Percentiles rank a stretch among this genome's conserved stretches.
phyloP scores from a whole-genome alignment of 805 yeast species.

The Metschnikowia peoriensis region DNA sequence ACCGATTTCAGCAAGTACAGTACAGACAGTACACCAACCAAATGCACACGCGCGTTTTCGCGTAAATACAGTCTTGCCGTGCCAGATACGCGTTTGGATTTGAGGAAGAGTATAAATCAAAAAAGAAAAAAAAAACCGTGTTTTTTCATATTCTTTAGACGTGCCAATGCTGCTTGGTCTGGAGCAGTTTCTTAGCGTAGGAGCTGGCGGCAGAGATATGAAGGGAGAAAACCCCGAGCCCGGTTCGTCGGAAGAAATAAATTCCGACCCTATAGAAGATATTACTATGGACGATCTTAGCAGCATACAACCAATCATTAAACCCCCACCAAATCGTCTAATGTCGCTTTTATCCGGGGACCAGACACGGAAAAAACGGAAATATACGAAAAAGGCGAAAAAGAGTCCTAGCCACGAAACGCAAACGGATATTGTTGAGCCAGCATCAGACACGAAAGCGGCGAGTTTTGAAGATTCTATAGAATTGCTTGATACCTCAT shows the following conservation, averaged over 20 bases:
- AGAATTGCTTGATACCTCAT: slow-evolving; percentile 7
- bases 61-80: not conserved
- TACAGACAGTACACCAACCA: no score
- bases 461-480: not conserved
- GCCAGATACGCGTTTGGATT: not conserved
- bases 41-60: not conserved
- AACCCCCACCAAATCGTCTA: slow-evolving; percentile 7
- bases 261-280: slow-evolving; percentile 6
- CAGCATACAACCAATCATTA: not conserved
- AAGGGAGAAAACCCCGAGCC: not conserved
- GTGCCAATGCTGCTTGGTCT: slow-evolving; percentile 16
- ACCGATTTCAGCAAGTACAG: no score
- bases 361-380: slow-evolving; percentile 5
- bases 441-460: not conserved
- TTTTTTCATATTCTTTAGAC: not conserved
- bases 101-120: no score
- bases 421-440: not conserved
- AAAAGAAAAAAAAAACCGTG: not conserved
- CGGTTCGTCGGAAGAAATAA: not conserved
- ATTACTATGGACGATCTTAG: not conserved
- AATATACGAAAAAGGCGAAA: slow-evolving; percentile 3
- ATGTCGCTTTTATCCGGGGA: slow-evolving; percentile 19
- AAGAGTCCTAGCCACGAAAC: not conserved
- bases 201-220: not conserved
- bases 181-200: slow-evolving; percentile 10